Percentiles rank a stretch among this genome's conserved stretches.
These are phyloP conservation scores for Xylariaceae sp. DNA, from an alignment of 2,329 filamentous ascomycete species.

Conservation along the genomic window DNA sequence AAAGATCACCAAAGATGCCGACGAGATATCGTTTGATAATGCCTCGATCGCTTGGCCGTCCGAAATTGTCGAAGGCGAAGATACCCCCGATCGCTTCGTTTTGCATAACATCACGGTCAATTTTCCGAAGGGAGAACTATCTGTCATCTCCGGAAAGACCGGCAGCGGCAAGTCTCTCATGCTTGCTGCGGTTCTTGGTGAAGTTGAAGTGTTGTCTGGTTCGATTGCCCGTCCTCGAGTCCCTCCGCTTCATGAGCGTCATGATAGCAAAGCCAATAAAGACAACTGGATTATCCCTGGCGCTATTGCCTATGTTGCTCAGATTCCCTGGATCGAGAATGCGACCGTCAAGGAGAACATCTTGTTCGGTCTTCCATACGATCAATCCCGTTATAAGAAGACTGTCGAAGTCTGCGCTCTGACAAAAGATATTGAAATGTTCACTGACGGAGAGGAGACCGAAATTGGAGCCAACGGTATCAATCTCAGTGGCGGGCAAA, in stretches of 20 bases:
- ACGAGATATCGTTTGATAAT: conserved; percentile 62
- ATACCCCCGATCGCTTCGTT: conserved; percentile 59
- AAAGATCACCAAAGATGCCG: conserved; percentile 51
- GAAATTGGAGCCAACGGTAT: conserved; percentile 84
- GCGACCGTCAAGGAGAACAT: conserved; percentile 77
- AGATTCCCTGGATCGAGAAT: conserved; percentile 85
- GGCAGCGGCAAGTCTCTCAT: conserved; percentile 76
- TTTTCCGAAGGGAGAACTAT: conserved; percentile 68
- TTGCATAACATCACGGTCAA: conserved; percentile 62
- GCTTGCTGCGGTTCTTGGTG: conserved; percentile 70
- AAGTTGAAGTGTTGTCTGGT: conserved; percentile 67
- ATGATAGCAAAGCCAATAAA: conserved; percentile 60
- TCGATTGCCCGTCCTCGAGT: conserved; percentile 54
- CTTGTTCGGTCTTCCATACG: conserved; percentile 69
- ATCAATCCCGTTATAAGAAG: conserved; percentile 66
- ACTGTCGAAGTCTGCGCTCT: conserved; percentile 72
- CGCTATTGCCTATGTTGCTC: conserved; percentile 71
- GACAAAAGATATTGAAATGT: conserved; percentile 71
- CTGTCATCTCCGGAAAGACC: conserved; percentile 73
- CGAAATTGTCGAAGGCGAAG: conserved; percentile 44
- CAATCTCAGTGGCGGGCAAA: conserved; percentile 79
- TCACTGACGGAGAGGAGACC: conserved; percentile 73
- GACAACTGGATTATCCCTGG: conserved; percentile 68
- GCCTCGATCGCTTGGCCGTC: conserved; percentile 74
- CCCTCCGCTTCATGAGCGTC: conserved; percentile 51